These are phyloP conservation scores for Viridothelium virens DNA, from an alignment of 495 filamentous ascomycete genomes.

Conservation along the genomic window DNA sequence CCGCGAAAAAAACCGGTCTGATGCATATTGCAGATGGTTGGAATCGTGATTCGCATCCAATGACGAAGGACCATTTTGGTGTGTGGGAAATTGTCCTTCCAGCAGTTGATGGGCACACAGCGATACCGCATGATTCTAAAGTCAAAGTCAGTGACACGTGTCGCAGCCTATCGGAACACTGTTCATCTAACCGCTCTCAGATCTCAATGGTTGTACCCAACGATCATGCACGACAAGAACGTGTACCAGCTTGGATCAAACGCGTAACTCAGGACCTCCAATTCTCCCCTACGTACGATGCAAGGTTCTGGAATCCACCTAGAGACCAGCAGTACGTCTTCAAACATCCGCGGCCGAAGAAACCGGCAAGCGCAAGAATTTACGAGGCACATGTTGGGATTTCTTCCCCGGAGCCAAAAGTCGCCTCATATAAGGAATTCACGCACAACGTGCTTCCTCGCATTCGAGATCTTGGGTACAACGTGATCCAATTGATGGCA, in stretches of 20 bases:
- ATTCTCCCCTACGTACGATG: conserved; percentile 86
- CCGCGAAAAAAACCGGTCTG: conserved; percentile 13
- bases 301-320: conserved; percentile 94
- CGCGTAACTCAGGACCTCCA: conserved; percentile 87
- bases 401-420: conserved; percentile 78
- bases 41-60: conserved; percentile 71
- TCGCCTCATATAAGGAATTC: conserved; percentile 95
- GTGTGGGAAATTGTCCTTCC: conserved; percentile 78
- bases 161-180: not conserved
- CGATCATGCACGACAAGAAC: conserved; percentile 67
- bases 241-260: conserved; percentile 92
- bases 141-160: conserved; percentile 60
- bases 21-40: conserved; percentile 60
- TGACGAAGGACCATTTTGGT: conserved; percentile 80
- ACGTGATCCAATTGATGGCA: conserved; percentile 97
- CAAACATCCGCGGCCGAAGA: conserved; percentile 73
- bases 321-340: conserved; percentile 65
- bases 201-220: conserved; percentile 75
- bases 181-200: conserved; percentile 38
- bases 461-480: conserved; percentile 87
- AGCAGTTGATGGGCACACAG: conserved; percentile 62
- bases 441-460: conserved; percentile 83
- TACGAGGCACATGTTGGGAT: conserved; percentile 99
- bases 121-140: conserved; percentile 88
- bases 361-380: conserved; percentile 77